phyloP scores from a whole-genome alignment of 1,139 yeast genomes.

The Saccharomyces hybrid region DNA sequence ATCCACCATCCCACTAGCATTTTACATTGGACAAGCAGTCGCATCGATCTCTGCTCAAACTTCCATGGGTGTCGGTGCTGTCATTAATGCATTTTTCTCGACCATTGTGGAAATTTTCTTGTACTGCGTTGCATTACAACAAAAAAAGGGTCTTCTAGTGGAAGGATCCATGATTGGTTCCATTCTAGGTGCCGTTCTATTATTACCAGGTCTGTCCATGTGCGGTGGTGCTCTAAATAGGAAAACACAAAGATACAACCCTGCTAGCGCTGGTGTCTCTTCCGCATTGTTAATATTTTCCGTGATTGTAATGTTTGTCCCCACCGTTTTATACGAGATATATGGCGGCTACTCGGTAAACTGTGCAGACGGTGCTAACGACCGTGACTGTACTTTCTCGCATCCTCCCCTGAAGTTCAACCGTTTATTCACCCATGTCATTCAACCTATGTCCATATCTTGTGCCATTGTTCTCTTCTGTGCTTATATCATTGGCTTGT shows the following conservation, averaged over 20 bases:
- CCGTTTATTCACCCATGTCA: conserved; percentile 50
- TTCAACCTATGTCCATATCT: conserved; percentile 73
- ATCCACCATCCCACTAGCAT: conserved; percentile 88
- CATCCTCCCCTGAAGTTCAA: conserved; percentile 70
- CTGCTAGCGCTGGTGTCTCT: conserved; percentile 93
- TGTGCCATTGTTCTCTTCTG: conserved; percentile 76
- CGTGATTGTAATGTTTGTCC: conserved; percentile 86
- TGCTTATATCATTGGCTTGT: conserved; percentile 83
- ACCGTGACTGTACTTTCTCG: conserved; percentile 62
- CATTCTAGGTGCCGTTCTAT: conserved; percentile 81
- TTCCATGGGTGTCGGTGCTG: conserved; percentile 99
- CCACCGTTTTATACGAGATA: conserved; percentile 82
- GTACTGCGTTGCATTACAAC: conserved; percentile 84
- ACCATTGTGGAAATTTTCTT: conserved; percentile 89
- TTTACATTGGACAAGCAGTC: conserved; percentile 96
- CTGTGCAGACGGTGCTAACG: conserved; percentile 39
- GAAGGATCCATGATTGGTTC: conserved; percentile 98
- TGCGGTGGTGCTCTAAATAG: conserved; percentile 90
- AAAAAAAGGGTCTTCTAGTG: conserved; percentile 79
- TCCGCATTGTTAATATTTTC: conserved; percentile 93
- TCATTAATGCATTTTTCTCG: conserved; percentile 93
- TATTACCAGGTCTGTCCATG: conserved; percentile 93
- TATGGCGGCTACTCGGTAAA: conserved; percentile 80
- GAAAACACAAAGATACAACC: conserved; percentile 91
- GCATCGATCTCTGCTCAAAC: conserved; percentile 98